A percentile compares a stretch with the other conserved stretches of the same genome.
Conservation (phyloP, 768 basidiomycete species). For the Amanita inopinata region DNA sequence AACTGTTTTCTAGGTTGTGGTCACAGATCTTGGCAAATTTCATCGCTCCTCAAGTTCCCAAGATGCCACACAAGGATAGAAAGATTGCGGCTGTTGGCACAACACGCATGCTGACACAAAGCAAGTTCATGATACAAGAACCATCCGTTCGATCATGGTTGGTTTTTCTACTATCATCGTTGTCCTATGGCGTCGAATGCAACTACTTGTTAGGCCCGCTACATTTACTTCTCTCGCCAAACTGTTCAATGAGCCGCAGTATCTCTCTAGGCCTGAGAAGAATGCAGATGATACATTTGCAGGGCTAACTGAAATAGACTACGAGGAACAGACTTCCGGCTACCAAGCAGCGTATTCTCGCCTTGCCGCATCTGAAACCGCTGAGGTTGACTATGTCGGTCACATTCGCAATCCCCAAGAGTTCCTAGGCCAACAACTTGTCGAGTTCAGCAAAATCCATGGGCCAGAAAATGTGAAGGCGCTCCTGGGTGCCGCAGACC, state of each 20-base stretch:
- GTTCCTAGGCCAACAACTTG: slow-evolving; percentile 40
- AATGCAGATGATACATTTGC: slow-evolving; percentile 39
- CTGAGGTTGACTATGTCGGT: slow-evolving; percentile 48
- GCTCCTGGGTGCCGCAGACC: slow-evolving; percentile 26
- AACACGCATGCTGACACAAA: slow-evolving; percentile 69
- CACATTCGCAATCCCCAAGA: slow-evolving; percentile 48
- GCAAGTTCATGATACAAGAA: slow-evolving; percentile 55
- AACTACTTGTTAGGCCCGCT: slow-evolving; percentile 65
- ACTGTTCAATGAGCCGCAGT: slow-evolving; percentile 71
- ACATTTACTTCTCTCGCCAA: slow-evolving; percentile 62
- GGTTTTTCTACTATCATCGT: slow-evolving; percentile 11
- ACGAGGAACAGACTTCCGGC: slow-evolving; percentile 81
- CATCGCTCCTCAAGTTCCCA: slow-evolving; percentile 70
- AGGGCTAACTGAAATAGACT: slow-evolving; percentile 71
- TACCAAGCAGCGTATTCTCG: slow-evolving; percentile 94
- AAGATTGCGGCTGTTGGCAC: slow-evolving; percentile 80
- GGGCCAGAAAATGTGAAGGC: slow-evolving; percentile 25
- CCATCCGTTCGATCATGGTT: slow-evolving; percentile 62
- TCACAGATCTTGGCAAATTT: slow-evolving; percentile 69
- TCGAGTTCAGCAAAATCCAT: slow-evolving; percentile 24
- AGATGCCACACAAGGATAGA: slow-evolving; percentile 73
- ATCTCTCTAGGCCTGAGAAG: slow-evolving; percentile 35
- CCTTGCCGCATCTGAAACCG: slow-evolving; percentile 69
- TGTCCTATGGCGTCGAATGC: too few relatives aligned
- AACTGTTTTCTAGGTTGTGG: slow-evolving; percentile 44